A percentile compares a stretch with the other conserved stretches of the same genome.
Conservation (phyloP, 495 filamentous ascomycete species). For the Neurospora intermedia region DNA sequence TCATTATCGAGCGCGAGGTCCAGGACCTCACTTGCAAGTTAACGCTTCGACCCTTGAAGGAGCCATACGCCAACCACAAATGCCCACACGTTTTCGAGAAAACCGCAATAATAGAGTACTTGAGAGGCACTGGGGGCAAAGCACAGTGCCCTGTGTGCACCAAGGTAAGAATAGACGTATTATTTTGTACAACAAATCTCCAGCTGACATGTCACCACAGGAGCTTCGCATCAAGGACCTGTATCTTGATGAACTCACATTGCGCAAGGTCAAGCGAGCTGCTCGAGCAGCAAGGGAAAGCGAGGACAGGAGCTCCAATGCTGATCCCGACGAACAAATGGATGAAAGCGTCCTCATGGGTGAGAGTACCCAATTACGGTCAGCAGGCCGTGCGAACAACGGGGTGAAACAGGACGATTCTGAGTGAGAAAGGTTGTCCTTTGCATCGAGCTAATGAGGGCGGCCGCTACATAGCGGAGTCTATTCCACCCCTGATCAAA, state of each 20-base stretch:
- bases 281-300: conserved; percentile 18
- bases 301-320: conserved; percentile 18
- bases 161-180: conserved; percentile 21
- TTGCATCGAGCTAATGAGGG: background rate
- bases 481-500: background rate
- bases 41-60: conserved; percentile 60
- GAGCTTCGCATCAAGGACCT: conserved; percentile 26
- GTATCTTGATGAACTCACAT: conserved; percentile 29
- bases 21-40: conserved; percentile 70
- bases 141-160: conserved; percentile 35
- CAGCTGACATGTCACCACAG: conserved; percentile 13
- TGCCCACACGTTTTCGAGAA: conserved; percentile 82
- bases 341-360: conserved; percentile 16
- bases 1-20: conserved; percentile 58
- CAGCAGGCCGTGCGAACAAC: conserved; percentile 1
- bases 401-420: conserved; percentile 11
- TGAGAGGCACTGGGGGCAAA: conserved; percentile 27
- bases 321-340: conserved; percentile 19
- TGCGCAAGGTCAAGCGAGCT: conserved; percentile 32
- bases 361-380: conserved; percentile 6
- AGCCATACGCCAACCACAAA: conserved; percentile 64
- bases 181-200: background rate
- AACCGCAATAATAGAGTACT: conserved; percentile 55
- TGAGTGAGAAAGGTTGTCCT: background rate
- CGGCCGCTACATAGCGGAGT: background rate